Evolutionary conservation across 1,284 basidiomycete species (phyloP).

Genomic region (Puccinia horiana): DNA sequence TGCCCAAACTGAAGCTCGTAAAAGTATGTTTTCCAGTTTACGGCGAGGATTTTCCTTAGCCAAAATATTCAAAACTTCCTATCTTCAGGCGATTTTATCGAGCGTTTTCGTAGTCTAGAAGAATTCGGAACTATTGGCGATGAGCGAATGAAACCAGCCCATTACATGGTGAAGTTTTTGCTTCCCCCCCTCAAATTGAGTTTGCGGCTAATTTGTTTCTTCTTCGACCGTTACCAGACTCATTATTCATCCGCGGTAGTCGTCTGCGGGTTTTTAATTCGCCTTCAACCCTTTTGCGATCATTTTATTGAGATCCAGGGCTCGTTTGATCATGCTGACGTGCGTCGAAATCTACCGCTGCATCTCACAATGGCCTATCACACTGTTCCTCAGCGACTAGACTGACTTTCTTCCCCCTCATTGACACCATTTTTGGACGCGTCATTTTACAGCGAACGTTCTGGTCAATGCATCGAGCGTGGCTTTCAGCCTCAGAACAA

Average conservation of each 20-base stretch:
- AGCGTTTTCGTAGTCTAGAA: conserved; percentile 72
- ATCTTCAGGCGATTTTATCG: conserved; percentile 56
- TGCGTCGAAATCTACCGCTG: background rate
- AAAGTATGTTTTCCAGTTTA: conserved; percentile 13
- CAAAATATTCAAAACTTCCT: background rate
- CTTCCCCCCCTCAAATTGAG: conserved; percentile 31
- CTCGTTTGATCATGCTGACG: conserved; percentile 50
- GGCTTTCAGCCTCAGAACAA: conserved; percentile 80
- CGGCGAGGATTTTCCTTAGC: background rate
- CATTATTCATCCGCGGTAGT: conserved; percentile 97
- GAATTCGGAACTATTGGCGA: conserved; percentile 79
- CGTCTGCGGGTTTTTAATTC: conserved; percentile 89
- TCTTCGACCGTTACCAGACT: conserved; percentile 63
- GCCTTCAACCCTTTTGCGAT: conserved; percentile 82
- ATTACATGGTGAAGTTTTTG: conserved; percentile 9
- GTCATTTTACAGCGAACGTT: conserved; percentile 72
- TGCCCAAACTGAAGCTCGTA: conserved; percentile 72
- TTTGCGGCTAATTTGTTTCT: conserved; percentile 62
- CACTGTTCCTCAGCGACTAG: background rate
- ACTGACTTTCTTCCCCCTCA: conserved; percentile 65
- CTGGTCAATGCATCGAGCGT: conserved; percentile 71
- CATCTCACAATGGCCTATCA: background rate
- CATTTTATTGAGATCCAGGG: conserved; percentile 79
- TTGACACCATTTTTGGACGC: conserved; percentile 79
- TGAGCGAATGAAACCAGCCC: conserved; percentile 61